Base-by-base conservation (phyloP, 2,329 filamentous ascomycete species). In the Alternaria brassicicola region DNA sequence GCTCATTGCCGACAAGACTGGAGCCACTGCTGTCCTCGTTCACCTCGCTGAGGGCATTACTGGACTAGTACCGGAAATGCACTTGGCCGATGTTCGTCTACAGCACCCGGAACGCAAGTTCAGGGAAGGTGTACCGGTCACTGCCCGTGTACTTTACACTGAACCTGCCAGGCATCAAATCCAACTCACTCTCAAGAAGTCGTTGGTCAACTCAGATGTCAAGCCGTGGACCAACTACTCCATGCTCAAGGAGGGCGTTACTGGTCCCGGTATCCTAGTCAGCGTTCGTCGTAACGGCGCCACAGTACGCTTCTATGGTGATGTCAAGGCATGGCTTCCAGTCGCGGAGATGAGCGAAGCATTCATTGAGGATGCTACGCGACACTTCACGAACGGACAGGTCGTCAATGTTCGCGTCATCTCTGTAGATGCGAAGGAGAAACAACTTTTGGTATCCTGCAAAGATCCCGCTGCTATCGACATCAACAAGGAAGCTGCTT, bases 281-380 rank as follows among this genome's bases (percentile, higher is more conserved):
- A 96, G 90, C 63, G 82, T 99, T 10, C 83, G 92, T 55, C 79
- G 85, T 3, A 87, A 87, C 52, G 95, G 95, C 58, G 95, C 95
- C 10, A 87, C 94, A 17, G 90, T 99, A 52, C 92, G 96, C 73
- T 99, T 98, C 78, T 99, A 96, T 71, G 92, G 92, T 17, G 80
- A 83, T 8, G 83, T 99, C 19, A 87, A 88, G 64, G 96, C 90
- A 8, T 99, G 96, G 80, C 83, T 99, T 53, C 95, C 95, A 2
- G 89, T 96, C 0, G 91, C 91, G 1, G 94, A 99, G 78, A 99
- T 99, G 95, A 98, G 95, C 75, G 95, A 99, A 76, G 93, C 93
- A 10, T 97, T 90, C 73, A 97, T 99, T 70, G 86, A 90, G 66
- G 91, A 97, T 71, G 93, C 95, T 4, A 87, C 86, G 43, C 88